Base-by-base conservation (phyloP, 2,329 filamentous ascomycete species). In the Erysiphe pulchra region DNA sequence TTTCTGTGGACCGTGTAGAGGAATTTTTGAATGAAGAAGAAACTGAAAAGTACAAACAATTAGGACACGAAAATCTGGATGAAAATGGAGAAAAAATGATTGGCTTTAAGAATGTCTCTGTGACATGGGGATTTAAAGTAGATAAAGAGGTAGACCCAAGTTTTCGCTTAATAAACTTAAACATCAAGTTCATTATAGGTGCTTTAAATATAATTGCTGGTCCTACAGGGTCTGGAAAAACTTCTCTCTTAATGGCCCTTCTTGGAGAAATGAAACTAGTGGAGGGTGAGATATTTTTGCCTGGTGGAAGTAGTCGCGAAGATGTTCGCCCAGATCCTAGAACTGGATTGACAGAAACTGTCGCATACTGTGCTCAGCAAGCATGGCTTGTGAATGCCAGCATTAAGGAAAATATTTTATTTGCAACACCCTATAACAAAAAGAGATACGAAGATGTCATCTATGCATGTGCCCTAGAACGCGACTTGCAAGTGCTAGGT, bases 331-430 rank as follows among this genome's bases (percentile, higher is more conserved):
- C 76, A 7, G 79, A 95, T 58, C 79, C 84, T 2, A 77, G 80
- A 48, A 94, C 87, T 20, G 80, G 80, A 1, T 70, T 95, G 36
- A 84, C 82, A 6, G 86, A 98, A 57, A 92, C 81, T 49, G 77
- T 94, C 48, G 90, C 90, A 14, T 98, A 95, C 59, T 93, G 92
- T 59, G 87, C 90, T 16, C 90, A 98, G 60, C 81, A 92, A 60
- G 84, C 90, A 9, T 98, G 90, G 90, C 69, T 98, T 31, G 81
- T 95, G 48, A 98, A 98, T 55, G 87, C 80, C 40, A 92, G 80
- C 17, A 92, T 98, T 61, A 85, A 82, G 59, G 83, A 94, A 50
- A 98, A 98, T 59, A 98, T 98, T 51, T 62, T 93, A 1, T 98
- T 98, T 56, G 77, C 86, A 7, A 77, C 80, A 17, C 73, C 77